A percentile compares a stretch with the other conserved stretches of the same genome.
These are phyloP conservation scores for Rhizophagus clarus DNA, from an alignment of 192 early-diverging fungal species.

Conservation along the genomic window DNA sequence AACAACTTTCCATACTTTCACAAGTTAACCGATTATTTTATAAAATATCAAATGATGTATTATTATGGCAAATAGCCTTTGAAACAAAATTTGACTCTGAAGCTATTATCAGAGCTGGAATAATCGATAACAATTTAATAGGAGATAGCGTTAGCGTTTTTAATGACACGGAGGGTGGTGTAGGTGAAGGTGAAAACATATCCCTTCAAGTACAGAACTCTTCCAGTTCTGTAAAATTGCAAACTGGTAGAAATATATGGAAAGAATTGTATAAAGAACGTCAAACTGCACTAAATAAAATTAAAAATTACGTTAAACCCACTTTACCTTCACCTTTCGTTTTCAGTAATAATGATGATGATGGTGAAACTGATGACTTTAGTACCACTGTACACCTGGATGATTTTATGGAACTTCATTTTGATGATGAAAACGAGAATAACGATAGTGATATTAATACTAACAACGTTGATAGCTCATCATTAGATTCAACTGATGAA, in stretches of 20 bases:
- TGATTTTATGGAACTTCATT: not conserved
- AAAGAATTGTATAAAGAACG: not conserved
- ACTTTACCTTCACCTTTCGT: not conserved
- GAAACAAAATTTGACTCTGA: not conserved
- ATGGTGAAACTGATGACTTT: not conserved
- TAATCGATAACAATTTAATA: not conserved
- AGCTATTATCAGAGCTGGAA: not conserved
- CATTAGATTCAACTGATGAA: not conserved
- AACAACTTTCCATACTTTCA: not conserved
- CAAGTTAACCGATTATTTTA: not conserved
- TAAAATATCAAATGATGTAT: not conserved
- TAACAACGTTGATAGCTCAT: not conserved
- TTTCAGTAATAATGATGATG: not conserved
- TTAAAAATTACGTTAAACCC: not conserved
- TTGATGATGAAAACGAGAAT: not conserved
- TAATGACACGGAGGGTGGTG: not conserved
- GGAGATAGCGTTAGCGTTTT: not conserved
- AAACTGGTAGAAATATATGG: not conserved
- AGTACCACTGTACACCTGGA: not conserved
- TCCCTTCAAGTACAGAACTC: not conserved
- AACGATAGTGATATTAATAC: not conserved
- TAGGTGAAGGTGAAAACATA: not conserved
- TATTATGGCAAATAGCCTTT: not conserved
- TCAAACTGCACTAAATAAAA: not conserved
- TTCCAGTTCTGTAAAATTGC: not conserved